Percentiles rank a stretch among this genome's conserved stretches.
Conservation (phyloP, 495 filamentous ascomycete species). For the Hyaloscypha finlandica region DNA sequence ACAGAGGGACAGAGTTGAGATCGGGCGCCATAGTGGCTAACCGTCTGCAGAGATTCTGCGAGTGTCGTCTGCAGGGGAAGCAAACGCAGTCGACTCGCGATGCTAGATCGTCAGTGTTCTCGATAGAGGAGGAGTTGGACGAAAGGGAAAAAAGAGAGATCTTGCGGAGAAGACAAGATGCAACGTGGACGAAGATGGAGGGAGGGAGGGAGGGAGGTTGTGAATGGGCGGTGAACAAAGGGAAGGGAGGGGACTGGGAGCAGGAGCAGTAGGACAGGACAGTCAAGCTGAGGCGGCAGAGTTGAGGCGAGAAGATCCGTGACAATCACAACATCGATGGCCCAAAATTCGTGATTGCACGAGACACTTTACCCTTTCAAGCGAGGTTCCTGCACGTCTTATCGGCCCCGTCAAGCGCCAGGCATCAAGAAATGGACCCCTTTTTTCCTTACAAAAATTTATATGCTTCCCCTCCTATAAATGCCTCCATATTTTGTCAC, state of each 20-base stretch:
- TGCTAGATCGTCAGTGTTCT: neutral
- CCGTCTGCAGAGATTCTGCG: neutral
- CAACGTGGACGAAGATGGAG: neutral
- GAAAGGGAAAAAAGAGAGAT: neutral
- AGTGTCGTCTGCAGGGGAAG: neutral
- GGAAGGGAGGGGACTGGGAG: neutral
- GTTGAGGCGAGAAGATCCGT: neutral
- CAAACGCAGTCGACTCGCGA: neutral
- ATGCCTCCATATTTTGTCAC: conserved; percentile 6
- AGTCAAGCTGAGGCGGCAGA: neutral
- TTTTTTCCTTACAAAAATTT: neutral
- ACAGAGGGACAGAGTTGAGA: conserved; percentile 52
- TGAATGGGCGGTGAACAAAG: neutral
- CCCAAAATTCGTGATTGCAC: neutral
- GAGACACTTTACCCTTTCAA: conserved; percentile 4
- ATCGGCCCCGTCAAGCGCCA: conserved; percentile 7
- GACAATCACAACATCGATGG: neutral
- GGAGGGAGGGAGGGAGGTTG: neutral
- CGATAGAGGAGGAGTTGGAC: neutral
- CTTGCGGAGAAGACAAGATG: neutral
- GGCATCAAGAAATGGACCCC: conserved; percentile 8
- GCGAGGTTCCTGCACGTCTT: neutral
- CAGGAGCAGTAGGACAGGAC: neutral
- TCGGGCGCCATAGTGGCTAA: conserved; percentile 50
- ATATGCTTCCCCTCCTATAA: conserved; percentile 6